Percentiles rank a stretch among this genome's conserved stretches.
phyloP scores from a whole-genome alignment of 768 basidiomycete genomes.

The Amanita inopinata region DNA sequence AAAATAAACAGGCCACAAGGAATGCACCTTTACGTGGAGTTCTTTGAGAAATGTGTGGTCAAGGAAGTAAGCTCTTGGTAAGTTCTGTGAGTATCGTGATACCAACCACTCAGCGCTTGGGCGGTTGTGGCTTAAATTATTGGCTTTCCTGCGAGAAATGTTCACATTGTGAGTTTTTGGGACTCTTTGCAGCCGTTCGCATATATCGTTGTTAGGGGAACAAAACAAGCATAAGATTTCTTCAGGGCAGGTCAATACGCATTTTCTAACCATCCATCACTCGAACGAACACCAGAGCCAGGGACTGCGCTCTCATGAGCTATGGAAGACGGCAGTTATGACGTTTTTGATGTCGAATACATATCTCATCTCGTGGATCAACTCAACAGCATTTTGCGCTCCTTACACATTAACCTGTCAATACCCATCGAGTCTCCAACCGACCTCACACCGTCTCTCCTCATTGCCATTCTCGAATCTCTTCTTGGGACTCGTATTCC shows the following conservation, averaged over 20 bases:
- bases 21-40: too few relatives aligned
- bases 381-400: constrained; percentile 38
- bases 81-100: too few relatives aligned
- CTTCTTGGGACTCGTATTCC: constrained; percentile 47
- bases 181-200: not conserved
- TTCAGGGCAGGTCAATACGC: constrained; percentile 6
- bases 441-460: constrained; percentile 64
- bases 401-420: constrained; percentile 30
- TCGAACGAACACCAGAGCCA: not conserved
- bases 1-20: too few relatives aligned
- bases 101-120: too few relatives aligned
- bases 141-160: not conserved
- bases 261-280: not conserved
- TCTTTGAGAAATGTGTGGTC: too few relatives aligned
- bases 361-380: constrained; percentile 18
- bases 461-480: constrained; percentile 61
- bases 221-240: not conserved
- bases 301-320: not conserved
- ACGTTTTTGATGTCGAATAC: constrained; percentile 2
- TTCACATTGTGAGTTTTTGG: not conserved
- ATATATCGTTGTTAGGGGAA: not conserved
- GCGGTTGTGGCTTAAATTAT: too few relatives aligned
- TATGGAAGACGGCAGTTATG: constrained; percentile 3
- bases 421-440: constrained; percentile 37
- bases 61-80: too few relatives aligned